A percentile compares a stretch with the other conserved stretches of the same genome.
phyloP scores from a whole-genome alignment of 2,329 filamentous ascomycete species.

The Colletotrichum sp. region DNA sequence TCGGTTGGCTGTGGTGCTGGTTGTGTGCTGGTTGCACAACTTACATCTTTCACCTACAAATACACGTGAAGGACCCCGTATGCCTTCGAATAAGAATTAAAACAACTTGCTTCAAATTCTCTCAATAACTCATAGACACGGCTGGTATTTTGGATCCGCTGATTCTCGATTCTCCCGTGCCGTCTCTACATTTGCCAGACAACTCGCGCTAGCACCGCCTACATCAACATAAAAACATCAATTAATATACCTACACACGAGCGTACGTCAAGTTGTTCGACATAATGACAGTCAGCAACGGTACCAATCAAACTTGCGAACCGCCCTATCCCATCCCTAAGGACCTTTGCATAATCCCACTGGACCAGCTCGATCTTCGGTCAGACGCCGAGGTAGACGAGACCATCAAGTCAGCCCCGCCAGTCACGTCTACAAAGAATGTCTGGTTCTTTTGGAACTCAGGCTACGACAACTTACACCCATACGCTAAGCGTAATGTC shows the following conservation, averaged over 20 bases:
- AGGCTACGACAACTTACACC: constrained; percentile 37
- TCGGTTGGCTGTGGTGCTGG: background rate
- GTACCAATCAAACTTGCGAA: background rate
- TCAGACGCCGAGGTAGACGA: constrained; percentile 32
- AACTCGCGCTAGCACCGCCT: background rate
- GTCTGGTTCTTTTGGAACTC: constrained; percentile 50
- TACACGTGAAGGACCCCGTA: background rate
- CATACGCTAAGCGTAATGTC: constrained; percentile 41
- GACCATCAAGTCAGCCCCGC: constrained; percentile 28
- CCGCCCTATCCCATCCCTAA: background rate
- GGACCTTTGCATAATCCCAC: background rate
- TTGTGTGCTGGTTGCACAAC: background rate
- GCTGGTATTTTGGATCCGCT: background rate
- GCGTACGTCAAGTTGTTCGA: background rate
- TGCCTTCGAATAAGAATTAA: background rate
- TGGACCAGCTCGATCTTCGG: constrained; percentile 27
- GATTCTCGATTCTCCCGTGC: background rate
- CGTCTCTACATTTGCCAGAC: background rate
- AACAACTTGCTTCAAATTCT: background rate
- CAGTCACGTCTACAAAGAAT: constrained; percentile 43
- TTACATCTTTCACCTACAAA: background rate
- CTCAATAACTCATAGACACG: background rate
- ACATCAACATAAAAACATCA: background rate
- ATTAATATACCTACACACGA: background rate
- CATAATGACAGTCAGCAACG: background rate